These are phyloP conservation scores for Pythium sp. DNA, from an alignment of 352 stramenopile species.

Conservation along the genomic window DNA sequence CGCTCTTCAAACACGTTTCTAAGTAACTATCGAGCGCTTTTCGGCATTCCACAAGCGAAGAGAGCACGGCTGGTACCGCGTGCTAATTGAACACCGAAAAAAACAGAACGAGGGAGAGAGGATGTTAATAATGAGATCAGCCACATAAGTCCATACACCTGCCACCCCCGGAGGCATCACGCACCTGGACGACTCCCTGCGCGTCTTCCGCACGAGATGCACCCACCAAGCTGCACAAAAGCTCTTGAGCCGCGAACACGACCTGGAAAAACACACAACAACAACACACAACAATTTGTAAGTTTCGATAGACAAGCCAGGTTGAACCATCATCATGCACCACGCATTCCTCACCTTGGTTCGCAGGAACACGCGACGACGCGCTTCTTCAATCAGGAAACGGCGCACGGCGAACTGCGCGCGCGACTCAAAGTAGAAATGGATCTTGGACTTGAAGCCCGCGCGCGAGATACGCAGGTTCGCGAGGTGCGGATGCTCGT, in stretches of 20 bases:
- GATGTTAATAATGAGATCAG: not conserved
- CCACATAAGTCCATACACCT: not conserved
- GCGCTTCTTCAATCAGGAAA: constrained; percentile 52
- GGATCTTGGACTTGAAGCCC: constrained; percentile 42
- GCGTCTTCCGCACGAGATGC: constrained; percentile 56
- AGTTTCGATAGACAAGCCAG: not conserved
- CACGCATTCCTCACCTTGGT: constrained; percentile 16
- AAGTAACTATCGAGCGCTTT: constrained; percentile 61
- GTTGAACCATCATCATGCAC: too few relatives aligned
- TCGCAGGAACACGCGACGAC: constrained; percentile 39
- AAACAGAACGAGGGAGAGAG: too few relatives aligned
- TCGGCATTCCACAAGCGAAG: constrained; percentile 68
- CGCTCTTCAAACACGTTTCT: constrained; percentile 69
- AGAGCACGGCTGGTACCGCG: constrained; percentile 58
- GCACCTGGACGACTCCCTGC: constrained; percentile 70
- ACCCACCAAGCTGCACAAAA: constrained; percentile 62
- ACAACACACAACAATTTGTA: not conserved
- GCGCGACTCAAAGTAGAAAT: constrained; percentile 46
- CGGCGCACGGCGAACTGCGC: constrained; percentile 57
- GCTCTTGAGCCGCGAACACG: constrained; percentile 39
- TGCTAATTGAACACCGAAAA: constrained; percentile 30
- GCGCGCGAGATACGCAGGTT: constrained; percentile 45
- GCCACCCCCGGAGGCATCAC: constrained; percentile 3
- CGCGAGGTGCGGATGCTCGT: constrained; percentile 46
- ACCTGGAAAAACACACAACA: constrained; percentile 14